Percentiles rank a stretch among this genome's conserved stretches.
phyloP scores from a whole-genome alignment of 169 alveolate species.

The Plasmodium falciparum region DNA sequence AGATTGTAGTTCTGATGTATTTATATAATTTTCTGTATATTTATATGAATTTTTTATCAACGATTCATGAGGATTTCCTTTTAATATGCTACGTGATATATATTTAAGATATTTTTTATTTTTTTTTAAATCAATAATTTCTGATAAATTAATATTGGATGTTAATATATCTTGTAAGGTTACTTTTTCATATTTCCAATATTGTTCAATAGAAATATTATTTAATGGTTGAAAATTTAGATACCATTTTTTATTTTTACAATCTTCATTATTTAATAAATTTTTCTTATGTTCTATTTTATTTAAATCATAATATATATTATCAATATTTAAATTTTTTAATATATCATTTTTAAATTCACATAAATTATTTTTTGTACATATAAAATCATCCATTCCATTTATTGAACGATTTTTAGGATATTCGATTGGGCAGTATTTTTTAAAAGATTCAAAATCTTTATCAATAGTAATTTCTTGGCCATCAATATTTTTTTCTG shows the following conservation, averaged over 20 bases:
- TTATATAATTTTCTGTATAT: slow-evolving; percentile 28
- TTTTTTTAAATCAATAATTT: slow-evolving; percentile 29
- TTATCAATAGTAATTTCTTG: background rate
- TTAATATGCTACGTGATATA: slow-evolving; percentile 34
- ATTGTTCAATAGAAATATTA: slow-evolving; percentile 64
- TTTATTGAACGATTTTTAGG: slow-evolving; percentile 46
- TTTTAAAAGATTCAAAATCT: slow-evolving; percentile 30
- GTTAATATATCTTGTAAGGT: slow-evolving; percentile 50
- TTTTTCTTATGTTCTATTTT: slow-evolving; percentile 36
- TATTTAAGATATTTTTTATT: slow-evolving; percentile 65
- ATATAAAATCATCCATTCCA: slow-evolving; percentile 33
- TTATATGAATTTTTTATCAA: slow-evolving; percentile 36
- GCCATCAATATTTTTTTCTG: too few species aligned
- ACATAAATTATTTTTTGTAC: slow-evolving; percentile 17
- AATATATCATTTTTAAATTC: slow-evolving; percentile 25
- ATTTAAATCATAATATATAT: slow-evolving; percentile 20
- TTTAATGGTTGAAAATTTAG: slow-evolving; percentile 57
- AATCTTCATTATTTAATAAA: slow-evolving; percentile 33
- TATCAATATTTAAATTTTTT: slow-evolving; percentile 28
- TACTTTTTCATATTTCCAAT: slow-evolving; percentile 77
- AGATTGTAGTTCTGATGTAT: slow-evolving; percentile 22
- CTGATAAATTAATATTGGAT: slow-evolving; percentile 20
- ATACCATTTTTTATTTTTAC: slow-evolving; percentile 60
- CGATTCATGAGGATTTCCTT: slow-evolving; percentile 74
- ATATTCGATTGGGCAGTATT: slow-evolving; percentile 47